Conservation (phyloP, 139 green algal genomes). For the Coccomyxa sp. region DNA sequence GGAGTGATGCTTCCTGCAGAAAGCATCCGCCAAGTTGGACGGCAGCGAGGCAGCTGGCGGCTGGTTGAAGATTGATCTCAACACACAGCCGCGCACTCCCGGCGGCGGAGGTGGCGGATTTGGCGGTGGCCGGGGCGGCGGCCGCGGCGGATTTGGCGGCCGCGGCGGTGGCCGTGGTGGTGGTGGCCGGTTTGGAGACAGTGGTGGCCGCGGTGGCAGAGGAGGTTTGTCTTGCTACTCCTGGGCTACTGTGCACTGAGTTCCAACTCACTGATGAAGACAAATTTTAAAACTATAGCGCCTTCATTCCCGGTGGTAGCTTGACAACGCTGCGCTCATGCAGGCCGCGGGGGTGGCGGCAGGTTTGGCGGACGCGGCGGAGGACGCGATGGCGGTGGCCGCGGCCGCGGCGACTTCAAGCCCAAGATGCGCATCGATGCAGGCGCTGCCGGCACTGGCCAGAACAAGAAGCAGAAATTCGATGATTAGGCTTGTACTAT, state of each 20-base stretch:
- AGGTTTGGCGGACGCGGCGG: not conserved
- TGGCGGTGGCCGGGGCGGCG: slow-evolving; percentile 39
- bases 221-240: not conserved
- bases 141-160: slow-evolving; percentile 35
- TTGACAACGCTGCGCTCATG: not conserved
- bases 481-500: slow-evolving; percentile 23
- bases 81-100: not conserved
- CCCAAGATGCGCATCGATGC: slow-evolving; percentile 43
- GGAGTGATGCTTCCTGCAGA: slow-evolving; percentile 4
- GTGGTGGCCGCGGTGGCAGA: not conserved
- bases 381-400: slow-evolving; percentile 27
- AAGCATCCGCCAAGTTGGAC: slow-evolving; percentile 38
- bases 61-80: slow-evolving; percentile 53
- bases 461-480: slow-evolving; percentile 57
- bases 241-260: not conserved
- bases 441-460: slow-evolving; percentile 20
- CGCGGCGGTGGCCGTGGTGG: slow-evolving; percentile 33
- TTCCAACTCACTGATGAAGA: not conserved
- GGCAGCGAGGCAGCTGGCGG: slow-evolving; percentile 55
- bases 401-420: slow-evolving; percentile 30
- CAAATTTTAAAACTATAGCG: not conserved
- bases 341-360: slow-evolving; percentile 3
- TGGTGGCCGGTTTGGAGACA: slow-evolving; percentile 9
- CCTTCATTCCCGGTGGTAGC: too few relatives aligned
- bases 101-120: slow-evolving; percentile 23